These are phyloP conservation scores for Penicillium macrosclerotiorum DNA, from an alignment of 495 filamentous ascomycete genomes.

Conservation along the genomic window DNA sequence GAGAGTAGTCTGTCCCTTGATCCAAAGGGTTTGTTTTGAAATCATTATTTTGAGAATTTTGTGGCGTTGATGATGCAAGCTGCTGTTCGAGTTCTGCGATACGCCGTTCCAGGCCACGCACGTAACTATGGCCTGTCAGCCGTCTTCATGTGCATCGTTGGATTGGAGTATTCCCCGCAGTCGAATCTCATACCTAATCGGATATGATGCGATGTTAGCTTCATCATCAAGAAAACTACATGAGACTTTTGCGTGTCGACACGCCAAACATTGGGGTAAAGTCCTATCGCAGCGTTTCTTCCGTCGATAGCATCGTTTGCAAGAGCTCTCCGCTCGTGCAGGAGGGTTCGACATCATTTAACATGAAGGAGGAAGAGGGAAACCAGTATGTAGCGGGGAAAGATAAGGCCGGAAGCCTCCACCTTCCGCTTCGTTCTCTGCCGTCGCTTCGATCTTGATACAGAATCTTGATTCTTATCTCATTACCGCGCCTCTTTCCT, in stretches of 20 bases:
- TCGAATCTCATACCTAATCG: conserved; percentile 33
- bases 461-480: too few relatives aligned
- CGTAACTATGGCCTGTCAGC: conserved; percentile 25
- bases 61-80: conserved; percentile 13
- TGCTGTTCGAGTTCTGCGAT: conserved; percentile 32
- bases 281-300: conserved; percentile 40
- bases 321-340: conserved; percentile 24
- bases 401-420: conserved; percentile 8
- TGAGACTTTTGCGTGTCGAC: conserved; percentile 27
- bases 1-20: conserved; percentile 1
- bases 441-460: too few relatives aligned
- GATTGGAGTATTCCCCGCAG: too few relatives aligned
- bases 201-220: conserved; percentile 33
- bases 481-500: not conserved
- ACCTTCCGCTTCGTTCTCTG: too few relatives aligned
- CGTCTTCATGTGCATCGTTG: not conserved
- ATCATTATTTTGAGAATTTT: conserved; percentile 9
- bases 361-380: conserved; percentile 5
- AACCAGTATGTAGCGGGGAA: not conserved
- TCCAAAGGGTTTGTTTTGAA: conserved; percentile 8
- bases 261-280: conserved; percentile 34
- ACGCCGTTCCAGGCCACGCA: conserved; percentile 29
- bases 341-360: conserved; percentile 8
- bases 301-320: conserved; percentile 34
- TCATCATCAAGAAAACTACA: conserved; percentile 40